Base-by-base conservation (phyloP, 768 basidiomycete species). In the Gyrodon lividus region DNA sequence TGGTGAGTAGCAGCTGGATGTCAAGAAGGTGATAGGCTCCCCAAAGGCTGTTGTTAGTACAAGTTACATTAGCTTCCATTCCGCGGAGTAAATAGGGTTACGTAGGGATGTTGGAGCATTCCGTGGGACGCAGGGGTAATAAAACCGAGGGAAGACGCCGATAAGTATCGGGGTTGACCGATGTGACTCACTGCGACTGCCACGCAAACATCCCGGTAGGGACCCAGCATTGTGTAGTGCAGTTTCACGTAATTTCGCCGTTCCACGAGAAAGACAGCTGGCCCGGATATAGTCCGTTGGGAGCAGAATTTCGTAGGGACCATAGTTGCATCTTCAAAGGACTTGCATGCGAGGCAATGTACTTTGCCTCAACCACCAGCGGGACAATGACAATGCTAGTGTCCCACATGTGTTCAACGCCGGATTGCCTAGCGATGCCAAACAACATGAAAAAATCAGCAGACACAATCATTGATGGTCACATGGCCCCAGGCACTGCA, bases 31-130 rank as follows among this genome's bases (percentile, higher is more conserved):
- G 51, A 51, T 51, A 55, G 55, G 63, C 8, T 38, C 50, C 52
- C 54, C 55, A 54, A 43, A 44, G 43, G 28, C 30, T 44, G 43
- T 33, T 31, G 19, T 19, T 14, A 22, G 50, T 31, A 40, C 55
- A 43, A 40, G 28, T 35, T 52, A 14, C 7, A 48, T 59, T 24
- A 34, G 34, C 56, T 66, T 64, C 61, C 61, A 66, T 66, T 59
- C 54, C 42, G 41, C 56, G 49, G 48, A 55, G 16, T 43, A 41
- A 43, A 42, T 46, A 51, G 37, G 13, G 30, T 28, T 51, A 43
- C 39, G 28, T 45, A 35, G 20, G 38, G 43, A 31, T 52, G 44
- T 38, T 52, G 43, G 41, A 3, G 34, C 31, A 30, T 40, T 19
- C 35, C 47, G 22, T 49, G 44, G 22, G 38, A 31, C 41, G 34